phyloP scores from a whole-genome alignment of 345 rosid species.

The Turritis glabra region DNA sequence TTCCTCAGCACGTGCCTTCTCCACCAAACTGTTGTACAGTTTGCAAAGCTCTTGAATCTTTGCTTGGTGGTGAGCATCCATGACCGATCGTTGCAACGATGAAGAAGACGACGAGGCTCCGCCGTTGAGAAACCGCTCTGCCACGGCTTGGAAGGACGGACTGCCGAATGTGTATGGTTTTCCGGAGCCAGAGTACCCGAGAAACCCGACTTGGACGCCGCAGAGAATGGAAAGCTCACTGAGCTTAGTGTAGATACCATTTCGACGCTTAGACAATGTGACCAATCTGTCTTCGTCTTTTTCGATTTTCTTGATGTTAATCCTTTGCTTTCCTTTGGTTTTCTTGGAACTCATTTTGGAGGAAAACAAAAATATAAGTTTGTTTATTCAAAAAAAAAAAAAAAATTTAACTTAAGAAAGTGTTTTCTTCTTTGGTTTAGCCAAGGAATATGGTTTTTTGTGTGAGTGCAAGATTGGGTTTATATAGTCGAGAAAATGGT shows the following conservation, averaged over 20 bases:
- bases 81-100: neutral
- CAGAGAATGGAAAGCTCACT: conserved; percentile 26
- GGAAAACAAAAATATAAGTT: neutral
- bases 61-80: conserved; percentile 10
- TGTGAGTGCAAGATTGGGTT: neutral
- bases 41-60: conserved; percentile 7
- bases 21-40: neutral
- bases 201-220: conserved; percentile 20
- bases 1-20: neutral
- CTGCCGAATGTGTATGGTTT: conserved; percentile 26
- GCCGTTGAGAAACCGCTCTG: neutral
- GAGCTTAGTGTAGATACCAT: conserved; percentile 21
- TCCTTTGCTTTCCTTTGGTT: conserved; percentile 31
- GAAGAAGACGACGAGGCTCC: neutral
- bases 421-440: neutral
- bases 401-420: neutral
- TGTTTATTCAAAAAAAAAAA: neutral
- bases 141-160: conserved; percentile 21
- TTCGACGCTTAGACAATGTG: conserved; percentile 25
- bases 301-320: conserved; percentile 5
- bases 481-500: no score
- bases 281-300: conserved; percentile 12
- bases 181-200: neutral
- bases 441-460: neutral
- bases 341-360: conserved; percentile 3